Conservation (phyloP, 192 early-diverging fungal genomes). For the Coemansia sp. region DNA sequence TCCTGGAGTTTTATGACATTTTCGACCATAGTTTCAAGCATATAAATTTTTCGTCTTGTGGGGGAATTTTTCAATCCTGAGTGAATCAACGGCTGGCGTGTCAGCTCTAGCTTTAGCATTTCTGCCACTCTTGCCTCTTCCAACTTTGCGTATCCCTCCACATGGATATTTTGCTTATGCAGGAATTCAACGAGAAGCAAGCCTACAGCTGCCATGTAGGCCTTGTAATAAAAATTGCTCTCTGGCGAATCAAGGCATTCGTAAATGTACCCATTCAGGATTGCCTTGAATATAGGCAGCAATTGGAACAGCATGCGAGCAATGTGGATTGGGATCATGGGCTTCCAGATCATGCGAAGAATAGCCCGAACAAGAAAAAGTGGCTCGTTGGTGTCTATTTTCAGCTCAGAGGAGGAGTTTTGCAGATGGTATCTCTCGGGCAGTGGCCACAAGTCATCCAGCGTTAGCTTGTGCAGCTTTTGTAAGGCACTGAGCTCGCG, state of each 20-base stretch:
- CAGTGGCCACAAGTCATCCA: constrained; percentile 25
- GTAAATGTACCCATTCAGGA: constrained; percentile 13
- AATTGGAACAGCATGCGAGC: constrained; percentile 5
- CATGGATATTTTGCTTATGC: background rate
- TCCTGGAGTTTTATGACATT: background rate
- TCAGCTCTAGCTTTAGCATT: background rate
- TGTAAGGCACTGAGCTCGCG: constrained; percentile 19
- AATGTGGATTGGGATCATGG: constrained; percentile 27
- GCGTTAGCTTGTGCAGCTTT: constrained; percentile 10
- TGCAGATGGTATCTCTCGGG: constrained; percentile 20
- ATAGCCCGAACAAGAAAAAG: constrained; percentile 40
- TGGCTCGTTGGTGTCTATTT: constrained; percentile 21
- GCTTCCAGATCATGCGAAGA: constrained; percentile 35
- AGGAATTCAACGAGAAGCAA: background rate
- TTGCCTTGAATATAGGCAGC: background rate
- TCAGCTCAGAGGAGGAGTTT: constrained; percentile 15
- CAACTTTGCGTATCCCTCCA: background rate
- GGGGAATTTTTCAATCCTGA: background rate
- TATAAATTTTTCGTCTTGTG: background rate
- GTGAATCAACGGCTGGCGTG: background rate
- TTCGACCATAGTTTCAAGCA: background rate
- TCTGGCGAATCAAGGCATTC: constrained; percentile 21
- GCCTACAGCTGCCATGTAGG: background rate
- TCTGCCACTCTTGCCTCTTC: background rate
- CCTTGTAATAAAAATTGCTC: constrained; percentile 13